A percentile compares a stretch with the other conserved stretches of the same genome.
Conservation (phyloP, 345 rosid species). For the Corchorus capsularis region DNA sequence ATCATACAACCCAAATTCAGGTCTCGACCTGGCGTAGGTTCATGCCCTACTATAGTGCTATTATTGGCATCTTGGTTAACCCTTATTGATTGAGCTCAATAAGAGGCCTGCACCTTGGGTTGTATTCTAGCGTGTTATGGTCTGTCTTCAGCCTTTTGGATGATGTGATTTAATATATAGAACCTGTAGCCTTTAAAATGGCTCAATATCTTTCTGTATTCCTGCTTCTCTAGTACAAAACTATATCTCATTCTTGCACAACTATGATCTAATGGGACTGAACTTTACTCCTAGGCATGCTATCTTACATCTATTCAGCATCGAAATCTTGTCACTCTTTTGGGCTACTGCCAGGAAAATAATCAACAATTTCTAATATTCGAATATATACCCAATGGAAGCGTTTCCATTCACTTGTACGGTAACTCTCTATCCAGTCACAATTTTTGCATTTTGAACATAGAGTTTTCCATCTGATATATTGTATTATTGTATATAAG, state of each 20-base stretch:
- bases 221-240: not conserved
- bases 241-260: constrained; percentile 17
- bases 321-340: constrained; percentile 77
- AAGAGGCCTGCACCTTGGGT: not conserved
- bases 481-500: not conserved
- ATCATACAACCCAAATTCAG: constrained; percentile 7
- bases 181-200: constrained; percentile 8
- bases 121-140: not conserved
- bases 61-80: constrained; percentile 1
- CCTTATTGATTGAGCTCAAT: not conserved
- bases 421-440: constrained; percentile 78
- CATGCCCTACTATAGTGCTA: not conserved
- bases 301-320: constrained; percentile 87
- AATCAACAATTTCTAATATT: constrained; percentile 76
- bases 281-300: constrained; percentile 54
- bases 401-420: constrained; percentile 95
- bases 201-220: not conserved
- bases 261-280: constrained; percentile 24
- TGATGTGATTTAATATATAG: not conserved
- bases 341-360: constrained; percentile 93
- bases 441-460: constrained; percentile 21
- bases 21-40: constrained; percentile 7
- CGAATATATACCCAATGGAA: constrained; percentile 93
- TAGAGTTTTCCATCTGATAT: constrained; percentile 8
- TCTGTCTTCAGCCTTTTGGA: constrained; percentile 7